phyloP scores from a whole-genome alignment of 2,329 filamentous ascomycete species.

The Fusarium xylarioides region DNA sequence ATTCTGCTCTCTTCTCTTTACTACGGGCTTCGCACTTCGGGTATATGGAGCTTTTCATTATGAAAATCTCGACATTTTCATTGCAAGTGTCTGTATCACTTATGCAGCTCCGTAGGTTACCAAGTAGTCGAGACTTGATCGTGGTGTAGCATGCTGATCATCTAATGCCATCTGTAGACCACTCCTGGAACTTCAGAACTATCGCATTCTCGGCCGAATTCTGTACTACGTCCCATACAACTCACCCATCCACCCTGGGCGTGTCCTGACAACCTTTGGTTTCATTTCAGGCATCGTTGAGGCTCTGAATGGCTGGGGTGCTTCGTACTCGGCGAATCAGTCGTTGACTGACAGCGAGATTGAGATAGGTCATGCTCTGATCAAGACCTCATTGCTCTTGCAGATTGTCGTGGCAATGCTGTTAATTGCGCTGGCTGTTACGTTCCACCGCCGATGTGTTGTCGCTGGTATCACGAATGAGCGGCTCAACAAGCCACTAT shows the following conservation, averaged over 20 bases:
- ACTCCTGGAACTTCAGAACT: constrained; percentile 68
- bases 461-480: constrained; percentile 47
- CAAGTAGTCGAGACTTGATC: background rate
- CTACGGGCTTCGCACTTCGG: constrained; percentile 61
- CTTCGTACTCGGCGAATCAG: constrained; percentile 57
- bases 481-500: constrained; percentile 50
- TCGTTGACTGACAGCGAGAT: constrained; percentile 51
- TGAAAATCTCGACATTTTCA: constrained; percentile 45
- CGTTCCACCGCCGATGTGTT: constrained; percentile 59
- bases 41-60: constrained; percentile 47
- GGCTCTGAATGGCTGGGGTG: constrained; percentile 57
- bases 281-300: constrained; percentile 59
- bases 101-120: constrained; percentile 48
- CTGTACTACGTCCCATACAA: constrained; percentile 67
- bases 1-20: constrained; percentile 63
- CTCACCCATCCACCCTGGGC: constrained; percentile 59
- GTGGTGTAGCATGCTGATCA: background rate
- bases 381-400: constrained; percentile 62
- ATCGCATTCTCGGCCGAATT: constrained; percentile 67
- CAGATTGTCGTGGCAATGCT: constrained; percentile 62
- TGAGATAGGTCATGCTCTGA: constrained; percentile 54
- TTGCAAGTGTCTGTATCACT: constrained; percentile 48
- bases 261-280: constrained; percentile 57
- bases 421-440: constrained; percentile 58
- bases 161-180: constrained; percentile 50